Percentiles rank a stretch among this genome's conserved stretches.
These are phyloP conservation scores for Casuarina glauca DNA, from an alignment of 306 rosid species.

Conservation along the genomic window DNA sequence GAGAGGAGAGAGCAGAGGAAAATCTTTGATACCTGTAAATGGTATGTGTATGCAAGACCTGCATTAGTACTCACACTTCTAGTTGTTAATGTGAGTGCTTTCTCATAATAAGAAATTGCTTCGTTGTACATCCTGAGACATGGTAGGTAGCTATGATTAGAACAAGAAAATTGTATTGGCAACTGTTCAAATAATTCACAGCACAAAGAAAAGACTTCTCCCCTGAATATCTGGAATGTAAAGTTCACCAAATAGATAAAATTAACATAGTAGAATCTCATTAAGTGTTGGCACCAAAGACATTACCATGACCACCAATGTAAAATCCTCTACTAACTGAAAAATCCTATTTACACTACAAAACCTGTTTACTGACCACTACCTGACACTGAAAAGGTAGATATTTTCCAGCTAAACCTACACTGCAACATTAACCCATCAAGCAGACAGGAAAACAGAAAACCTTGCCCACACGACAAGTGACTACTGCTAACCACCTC, in stretches of 20 bases:
- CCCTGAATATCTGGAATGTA: neutral
- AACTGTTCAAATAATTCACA: neutral
- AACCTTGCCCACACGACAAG: neutral
- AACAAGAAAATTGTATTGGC: neutral
- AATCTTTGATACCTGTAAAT: constrained; percentile 64
- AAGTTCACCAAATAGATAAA: neutral
- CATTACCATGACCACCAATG: neutral
- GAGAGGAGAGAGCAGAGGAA: neutral
- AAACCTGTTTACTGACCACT: neutral
- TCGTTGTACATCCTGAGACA: constrained; percentile 66
- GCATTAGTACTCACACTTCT: constrained; percentile 90
- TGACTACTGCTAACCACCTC: neutral
- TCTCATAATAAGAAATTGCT: constrained; percentile 82
- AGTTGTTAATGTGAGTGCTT: constrained; percentile 86
- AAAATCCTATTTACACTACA: neutral
- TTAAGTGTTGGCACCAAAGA: neutral
- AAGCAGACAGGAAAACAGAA: neutral
- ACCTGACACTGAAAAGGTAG: neutral
- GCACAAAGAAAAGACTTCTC: neutral
- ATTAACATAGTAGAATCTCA: neutral
- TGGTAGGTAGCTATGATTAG: constrained; percentile 12
- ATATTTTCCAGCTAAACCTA: neutral
- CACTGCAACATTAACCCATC: neutral
- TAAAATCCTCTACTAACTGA: neutral
- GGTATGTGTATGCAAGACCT: constrained; percentile 94